Evolutionary conservation across 2,329 filamentous ascomycete genomes (phyloP), one percentile per base, ranked within the genome.

Genomic region (Chrysoporthe cubensis): DNA sequence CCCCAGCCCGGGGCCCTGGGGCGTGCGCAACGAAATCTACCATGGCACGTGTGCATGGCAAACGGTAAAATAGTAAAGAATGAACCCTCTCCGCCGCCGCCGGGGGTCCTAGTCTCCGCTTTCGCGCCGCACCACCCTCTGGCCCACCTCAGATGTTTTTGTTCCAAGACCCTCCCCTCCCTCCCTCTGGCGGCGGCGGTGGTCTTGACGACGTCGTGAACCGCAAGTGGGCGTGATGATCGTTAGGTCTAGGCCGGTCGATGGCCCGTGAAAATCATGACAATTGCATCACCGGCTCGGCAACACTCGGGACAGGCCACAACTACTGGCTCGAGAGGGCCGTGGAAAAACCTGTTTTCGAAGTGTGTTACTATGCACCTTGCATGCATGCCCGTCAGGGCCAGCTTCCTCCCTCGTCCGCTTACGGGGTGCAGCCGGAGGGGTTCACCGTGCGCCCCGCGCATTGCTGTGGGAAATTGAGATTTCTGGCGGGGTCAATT

Each of bases 321-420:
- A 69, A 67, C 69, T 66, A 68, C 69, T 72, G 59, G 68, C 62
- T 67, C 21, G 40, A 43, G 21, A 26, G 66, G 59, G 44, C 16
- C 26, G 26, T 56, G 18, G 66, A 70, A 74, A 75, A 74, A 75
- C 69, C 66, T 73, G 72, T 76, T 76, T 75, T 74, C 56, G 26
- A 66, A 64, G 3, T n/a, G 71, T 72, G 72, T 74, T 62, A 73
- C 73, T 74, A 73, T 73, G 72, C 72, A 72, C 61, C 69, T 69
- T 70, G 66, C 71, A 74, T 75, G 74, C 74, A 74, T 67, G 69
- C 69, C 26, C n/a, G 21, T 50, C 43, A 37, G 43, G 43, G 21
- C 14, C 13, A 62, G 34, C 66, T 68, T 40, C 54, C 54, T 57
- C 54, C n/a, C 54, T n/a, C 32, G 6, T 57, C 54, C 34, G 34